Base-by-base conservation (phyloP, 345 rosid genomes). In the Populus alba region DNA sequence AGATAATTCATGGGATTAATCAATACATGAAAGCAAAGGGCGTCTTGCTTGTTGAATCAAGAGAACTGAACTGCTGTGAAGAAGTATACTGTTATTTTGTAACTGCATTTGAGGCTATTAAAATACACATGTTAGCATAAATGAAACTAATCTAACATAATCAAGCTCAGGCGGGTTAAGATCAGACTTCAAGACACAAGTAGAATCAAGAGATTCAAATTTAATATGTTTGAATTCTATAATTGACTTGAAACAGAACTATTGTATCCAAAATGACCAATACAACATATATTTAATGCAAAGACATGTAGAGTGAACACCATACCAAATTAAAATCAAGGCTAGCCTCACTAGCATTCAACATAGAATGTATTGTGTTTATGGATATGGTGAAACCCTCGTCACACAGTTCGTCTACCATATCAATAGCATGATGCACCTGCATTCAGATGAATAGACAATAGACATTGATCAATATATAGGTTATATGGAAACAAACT, bases 391-490 rank as follows among this genome's bases (percentile, higher is more conserved):
- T 69, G 81, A 88, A 76, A 73, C 89, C 94, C 45, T 37, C 89
- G 78, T 88, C 85, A 80, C 83, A 82, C 90, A 94, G 90, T 82
- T 87, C 79, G 45, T 92, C 90, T 49, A 85, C 89, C 59, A 91
- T 45, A 80, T 90, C 95, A 84, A 96, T 87, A 72, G 98, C 97
- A 31, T 72, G 83, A 75, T 88, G 89, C 82, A 94, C 97, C 99
- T 96, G 80, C 74, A 80, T 68, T 70, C 5, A 69, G 74, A 82
- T 43, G 74, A 84, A 81, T 20, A 66, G 43, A 74, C 72, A 84
- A 81, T 20, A 66, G 38, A 74, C 74, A 35, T 17, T 61, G 57
- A 66, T 79, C 65, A 80, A 70, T 71, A 7, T 47, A 66, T n/a
- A 22, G 23, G 29, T 72, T 63, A 33, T 62, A 70, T 66, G 17